Evolutionary conservation across 2,329 filamentous ascomycete species (phyloP).

Genomic region (Microdochium nivale): DNA sequence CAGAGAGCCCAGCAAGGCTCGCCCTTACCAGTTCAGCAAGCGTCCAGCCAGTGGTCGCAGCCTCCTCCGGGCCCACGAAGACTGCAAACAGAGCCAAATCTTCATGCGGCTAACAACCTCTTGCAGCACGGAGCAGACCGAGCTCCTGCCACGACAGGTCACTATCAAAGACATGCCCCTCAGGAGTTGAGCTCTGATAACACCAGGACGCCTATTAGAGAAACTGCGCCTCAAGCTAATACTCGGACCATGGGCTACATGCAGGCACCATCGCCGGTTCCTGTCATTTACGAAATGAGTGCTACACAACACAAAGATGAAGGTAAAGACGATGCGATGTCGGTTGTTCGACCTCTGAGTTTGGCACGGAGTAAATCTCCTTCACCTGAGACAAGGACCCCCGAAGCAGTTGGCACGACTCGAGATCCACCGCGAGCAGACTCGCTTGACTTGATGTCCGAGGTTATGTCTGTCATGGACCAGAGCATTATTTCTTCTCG

Average conservation of each 20-base stretch:
- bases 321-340: not conserved
- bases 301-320: not conserved
- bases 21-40: not conserved
- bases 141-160: not conserved
- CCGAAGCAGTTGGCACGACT: not conserved
- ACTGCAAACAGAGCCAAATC: not conserved
- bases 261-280: not conserved
- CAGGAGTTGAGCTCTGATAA: not conserved
- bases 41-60: not conserved
- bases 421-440: not conserved
- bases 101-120: not conserved
- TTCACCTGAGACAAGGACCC: not conserved
- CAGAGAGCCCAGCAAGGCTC: not conserved
- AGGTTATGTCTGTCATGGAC: conserved; percentile 8
- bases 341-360: not conserved
- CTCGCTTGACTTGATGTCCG: conserved; percentile 7
- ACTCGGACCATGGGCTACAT: not conserved
- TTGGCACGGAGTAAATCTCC: not conserved
- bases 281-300: not conserved
- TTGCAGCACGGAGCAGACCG: not conserved
- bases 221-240: not conserved
- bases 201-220: not conserved
- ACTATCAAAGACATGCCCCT: not conserved
- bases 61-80: not conserved
- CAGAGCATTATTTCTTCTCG: conserved; percentile 1